Base-by-base conservation (phyloP, 768 basidiomycete genomes). In the Butyriboletus loyo region DNA sequence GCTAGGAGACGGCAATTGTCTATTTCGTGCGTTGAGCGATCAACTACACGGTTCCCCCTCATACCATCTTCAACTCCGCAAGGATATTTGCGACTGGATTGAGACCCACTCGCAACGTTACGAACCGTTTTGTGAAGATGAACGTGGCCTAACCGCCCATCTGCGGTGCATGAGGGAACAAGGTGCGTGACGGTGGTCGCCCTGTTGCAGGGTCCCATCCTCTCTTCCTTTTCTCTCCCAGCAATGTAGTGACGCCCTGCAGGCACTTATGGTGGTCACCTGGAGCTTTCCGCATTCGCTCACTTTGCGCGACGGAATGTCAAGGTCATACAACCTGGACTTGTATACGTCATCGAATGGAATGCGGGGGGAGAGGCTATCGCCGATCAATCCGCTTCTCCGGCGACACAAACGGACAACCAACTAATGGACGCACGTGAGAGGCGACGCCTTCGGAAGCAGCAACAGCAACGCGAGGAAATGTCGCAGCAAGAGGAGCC, bases 251-350 rank as follows among this genome's bases (percentile, higher is more conserved):
- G 46, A 53, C 61, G 35, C 30, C 34, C 34, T 52, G 49, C 59
- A 87, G 89, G 83, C 27, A 95, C 93, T 2, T 96, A 95, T 55
- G 94, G 93, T 37, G 92, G 92, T 1, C 92, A 97, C 69, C 82
- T 97, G 62, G 94, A 97, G 68, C 77, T 97, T n/a, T 89, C 87
- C 17, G 92, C 92, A 1, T 96, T 94, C 67, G 86, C 94, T 4
- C 89, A 93, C 60, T 81, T 92, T 74, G 79, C 78, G 44, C 74
- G 75, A 49, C 77, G 86, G 28, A 81, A 92, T 62, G 87, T 97
- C 68, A 96, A 96, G 73, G 92, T 97, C 52, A 82, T 95, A 47
- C 94, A 96, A 64, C 93, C 94, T 0, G 91, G 89, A 2, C 77
- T 97, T 31, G 88, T 93, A 25, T 94, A 94, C 70, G 86, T 94